Conservation (phyloP, 305 asterid species). For the Petunia hybrid region DNA sequence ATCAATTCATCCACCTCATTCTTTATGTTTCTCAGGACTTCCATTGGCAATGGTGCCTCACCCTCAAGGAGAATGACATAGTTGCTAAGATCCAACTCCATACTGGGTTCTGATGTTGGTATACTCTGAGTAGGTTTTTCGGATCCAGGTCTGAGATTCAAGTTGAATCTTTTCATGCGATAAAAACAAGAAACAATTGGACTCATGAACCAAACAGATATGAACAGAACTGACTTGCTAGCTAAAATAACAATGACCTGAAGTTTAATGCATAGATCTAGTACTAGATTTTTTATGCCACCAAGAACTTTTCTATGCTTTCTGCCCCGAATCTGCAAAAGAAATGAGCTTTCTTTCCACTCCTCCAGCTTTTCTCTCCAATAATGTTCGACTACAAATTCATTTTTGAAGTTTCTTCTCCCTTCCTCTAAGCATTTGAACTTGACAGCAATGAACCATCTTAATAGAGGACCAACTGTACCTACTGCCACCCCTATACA, state of each 20-base stretch:
- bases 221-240: conserved; percentile 42
- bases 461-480: no score
- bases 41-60: conserved; percentile 43
- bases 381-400: no score
- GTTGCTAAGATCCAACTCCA: conserved; percentile 27
- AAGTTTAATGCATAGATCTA: conserved; percentile 38
- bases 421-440: no score
- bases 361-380: no score
- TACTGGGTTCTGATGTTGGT: no score
- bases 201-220: conserved; percentile 34
- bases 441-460: no score
- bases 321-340: conserved; percentile 40
- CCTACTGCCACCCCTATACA: not conserved
- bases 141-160: not conserved
- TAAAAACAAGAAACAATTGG: conserved; percentile 29
- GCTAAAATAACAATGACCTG: conserved; percentile 45
- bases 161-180: not conserved
- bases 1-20: conserved; percentile 42
- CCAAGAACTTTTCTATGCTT: conserved; percentile 21
- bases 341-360: no score
- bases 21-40: conserved; percentile 40
- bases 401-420: no score
- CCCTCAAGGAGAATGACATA: conserved; percentile 59
- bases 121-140: no score
- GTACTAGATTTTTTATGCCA: not conserved